phyloP scores from a whole-genome alignment of 805 yeast genomes.

The Nakazawaea anatomiae region DNA sequence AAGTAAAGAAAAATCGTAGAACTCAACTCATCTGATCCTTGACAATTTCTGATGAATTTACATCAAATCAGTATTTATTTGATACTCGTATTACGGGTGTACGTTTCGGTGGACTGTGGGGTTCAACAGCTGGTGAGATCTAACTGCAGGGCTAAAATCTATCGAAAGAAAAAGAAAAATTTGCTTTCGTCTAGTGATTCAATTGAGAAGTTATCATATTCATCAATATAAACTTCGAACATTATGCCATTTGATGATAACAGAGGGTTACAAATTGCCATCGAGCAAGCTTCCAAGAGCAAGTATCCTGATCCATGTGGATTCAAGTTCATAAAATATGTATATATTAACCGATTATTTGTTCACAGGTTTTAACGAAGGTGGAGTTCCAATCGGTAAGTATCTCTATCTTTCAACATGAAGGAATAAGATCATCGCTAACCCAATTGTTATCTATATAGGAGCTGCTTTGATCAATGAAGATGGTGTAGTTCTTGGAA shows the following conservation, averaged over 20 bases:
- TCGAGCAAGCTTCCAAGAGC: conserved; percentile 65
- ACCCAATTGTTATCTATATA: not conserved
- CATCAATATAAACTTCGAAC: no score
- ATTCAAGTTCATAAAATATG: no score
- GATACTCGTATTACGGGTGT: no score
- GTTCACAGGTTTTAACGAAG: conserved; percentile 58
- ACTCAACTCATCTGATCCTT: no score
- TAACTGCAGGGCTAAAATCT: no score
- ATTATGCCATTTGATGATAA: conserved; percentile 54
- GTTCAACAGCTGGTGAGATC: no score
- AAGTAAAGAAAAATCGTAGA: not conserved
- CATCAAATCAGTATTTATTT: no score
- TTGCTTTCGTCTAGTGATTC: no score
- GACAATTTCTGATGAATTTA: no score
- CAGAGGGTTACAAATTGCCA: conserved; percentile 62
- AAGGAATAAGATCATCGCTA: not conserved
- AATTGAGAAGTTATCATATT: no score
- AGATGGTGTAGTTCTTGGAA: conserved; percentile 78
- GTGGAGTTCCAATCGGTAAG: conserved; percentile 82
- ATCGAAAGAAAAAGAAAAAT: no score
- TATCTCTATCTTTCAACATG: conserved; percentile 10
- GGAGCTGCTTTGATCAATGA: conserved; percentile 69
- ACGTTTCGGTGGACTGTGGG: no score
- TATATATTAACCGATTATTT: not conserved
- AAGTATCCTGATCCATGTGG: conserved; percentile 13